These are phyloP conservation scores for Calonectria naviculata DNA, from an alignment of 2,329 filamentous ascomycete genomes.

Conservation along the genomic window DNA sequence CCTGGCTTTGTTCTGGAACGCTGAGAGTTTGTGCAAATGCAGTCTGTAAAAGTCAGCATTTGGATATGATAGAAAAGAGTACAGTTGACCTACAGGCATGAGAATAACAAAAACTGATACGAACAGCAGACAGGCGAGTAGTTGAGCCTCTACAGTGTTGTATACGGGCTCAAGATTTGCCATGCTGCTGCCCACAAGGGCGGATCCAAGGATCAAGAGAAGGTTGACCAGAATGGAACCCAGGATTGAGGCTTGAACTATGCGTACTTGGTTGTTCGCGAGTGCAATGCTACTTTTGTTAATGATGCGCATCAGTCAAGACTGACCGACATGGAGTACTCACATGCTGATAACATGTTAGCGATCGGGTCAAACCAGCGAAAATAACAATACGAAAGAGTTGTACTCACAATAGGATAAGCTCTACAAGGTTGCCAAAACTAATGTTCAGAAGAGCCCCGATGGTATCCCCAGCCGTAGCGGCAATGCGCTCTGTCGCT, in stretches of 20 bases:
- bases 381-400: background rate
- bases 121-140: slow-evolving; percentile 49
- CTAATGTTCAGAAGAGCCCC: slow-evolving; percentile 72
- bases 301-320: background rate
- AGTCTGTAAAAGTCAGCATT: slow-evolving; percentile 40
- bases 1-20: slow-evolving; percentile 63
- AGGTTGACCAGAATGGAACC: slow-evolving; percentile 82
- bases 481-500: slow-evolving; percentile 69
- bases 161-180: slow-evolving; percentile 72
- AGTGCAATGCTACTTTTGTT: slow-evolving; percentile 57
- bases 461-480: slow-evolving; percentile 66
- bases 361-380: slow-evolving; percentile 12
- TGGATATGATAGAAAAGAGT: too few relatives aligned
- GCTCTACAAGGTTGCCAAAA: slow-evolving; percentile 72
- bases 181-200: slow-evolving; percentile 76
- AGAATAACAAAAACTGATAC: slow-evolving; percentile 53
- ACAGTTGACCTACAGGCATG: slow-evolving; percentile 44
- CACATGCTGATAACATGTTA: slow-evolving; percentile 48
- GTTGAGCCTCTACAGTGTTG: slow-evolving; percentile 46
- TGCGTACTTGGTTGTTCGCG: slow-evolving; percentile 72
- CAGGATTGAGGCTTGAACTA: slow-evolving; percentile 82
- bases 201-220: slow-evolving; percentile 80
- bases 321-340: slow-evolving; percentile 21
- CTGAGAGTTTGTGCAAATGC: slow-evolving; percentile 63
- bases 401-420: slow-evolving; percentile 65